phyloP scores from a whole-genome alignment of 1,139 yeast species.

The Blastobotrys petasosporus region DNA sequence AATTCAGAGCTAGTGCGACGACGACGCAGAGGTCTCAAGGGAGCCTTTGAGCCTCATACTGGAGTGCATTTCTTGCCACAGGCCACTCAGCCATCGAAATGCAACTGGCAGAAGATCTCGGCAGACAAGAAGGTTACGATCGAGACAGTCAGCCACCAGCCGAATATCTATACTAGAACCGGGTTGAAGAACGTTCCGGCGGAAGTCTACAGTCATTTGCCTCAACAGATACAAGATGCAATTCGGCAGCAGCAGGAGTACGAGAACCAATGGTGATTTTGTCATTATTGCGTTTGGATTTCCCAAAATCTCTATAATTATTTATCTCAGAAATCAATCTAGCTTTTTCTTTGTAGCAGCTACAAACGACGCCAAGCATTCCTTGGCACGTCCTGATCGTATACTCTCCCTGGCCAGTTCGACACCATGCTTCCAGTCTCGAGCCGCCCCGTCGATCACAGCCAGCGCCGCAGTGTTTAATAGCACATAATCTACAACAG shows the following conservation, averaged over 20 bases:
- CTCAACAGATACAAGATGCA: constrained; percentile 54
- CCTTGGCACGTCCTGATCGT: constrained; percentile 56
- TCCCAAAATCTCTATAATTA: too few relatives aligned
- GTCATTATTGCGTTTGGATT: too few relatives aligned
- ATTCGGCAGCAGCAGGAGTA: constrained; percentile 58
- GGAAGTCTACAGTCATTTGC: constrained; percentile 51
- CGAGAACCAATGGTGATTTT: constrained; percentile 37
- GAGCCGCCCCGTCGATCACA: constrained; percentile 63
- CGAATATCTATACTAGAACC: constrained; percentile 42
- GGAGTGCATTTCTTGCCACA: constrained; percentile 68
- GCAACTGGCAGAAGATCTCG: constrained; percentile 34
- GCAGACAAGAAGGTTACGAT: constrained; percentile 35
- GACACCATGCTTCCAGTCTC: constrained; percentile 72
- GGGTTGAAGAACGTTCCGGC: constrained; percentile 58
- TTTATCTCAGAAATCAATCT: too few relatives aligned
- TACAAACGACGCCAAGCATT: constrained; percentile 54
- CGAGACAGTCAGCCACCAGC: constrained; percentile 48
- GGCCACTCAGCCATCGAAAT: constrained; percentile 64
- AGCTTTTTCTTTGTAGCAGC: constrained; percentile 27
- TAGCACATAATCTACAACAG: constrained; percentile 79
- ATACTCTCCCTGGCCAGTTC: constrained; percentile 65
- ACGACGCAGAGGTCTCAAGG: constrained; percentile 50
- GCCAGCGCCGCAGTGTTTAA: constrained; percentile 85
- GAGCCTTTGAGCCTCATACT: constrained; percentile 75
- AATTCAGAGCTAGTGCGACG: constrained; percentile 58